These are phyloP conservation scores for Bonia amplexicaulis DNA, from an alignment of 176 grass and related monocot genomes.

Conservation along the genomic window DNA sequence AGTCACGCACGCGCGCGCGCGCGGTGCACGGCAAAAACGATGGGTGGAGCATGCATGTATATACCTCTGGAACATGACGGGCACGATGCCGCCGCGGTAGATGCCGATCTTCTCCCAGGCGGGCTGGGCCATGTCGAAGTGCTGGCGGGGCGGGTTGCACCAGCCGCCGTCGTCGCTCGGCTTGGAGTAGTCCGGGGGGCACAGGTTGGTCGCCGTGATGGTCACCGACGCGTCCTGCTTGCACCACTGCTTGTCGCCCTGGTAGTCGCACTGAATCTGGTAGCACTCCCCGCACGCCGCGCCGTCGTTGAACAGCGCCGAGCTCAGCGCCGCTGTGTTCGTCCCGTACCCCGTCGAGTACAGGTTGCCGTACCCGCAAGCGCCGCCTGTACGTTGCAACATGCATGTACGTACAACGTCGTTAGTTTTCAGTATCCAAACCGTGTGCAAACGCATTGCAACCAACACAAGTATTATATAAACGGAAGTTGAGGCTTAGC, in stretches of 20 bases:
- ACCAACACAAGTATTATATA: background rate
- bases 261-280: slow-evolving; percentile 49
- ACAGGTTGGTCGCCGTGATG: slow-evolving; percentile 81
- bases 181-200: slow-evolving; percentile 57
- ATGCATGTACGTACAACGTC: too few species aligned
- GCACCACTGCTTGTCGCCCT: slow-evolving; percentile 27
- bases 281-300: slow-evolving; percentile 73
- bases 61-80: slow-evolving; percentile 50
- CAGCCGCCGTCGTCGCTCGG: slow-evolving; percentile 61
- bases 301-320: slow-evolving; percentile 84
- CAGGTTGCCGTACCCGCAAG: slow-evolving; percentile 93
- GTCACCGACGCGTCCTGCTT: slow-evolving; percentile 38
- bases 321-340: slow-evolving; percentile 87
- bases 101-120: slow-evolving; percentile 63
- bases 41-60: background rate
- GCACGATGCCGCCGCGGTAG: slow-evolving; percentile 59
- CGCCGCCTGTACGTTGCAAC: slow-evolving; percentile 49
- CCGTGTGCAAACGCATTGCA: background rate
- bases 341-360: slow-evolving; percentile 75
- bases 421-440: background rate
- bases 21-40: background rate
- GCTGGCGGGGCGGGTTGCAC: slow-evolving; percentile 89
- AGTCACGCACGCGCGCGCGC: background rate
- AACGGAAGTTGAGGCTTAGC: background rate
- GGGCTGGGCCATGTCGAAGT: slow-evolving; percentile 85